Percentiles rank a stretch among this genome's conserved stretches.
These are phyloP conservation scores for Schizochytrium sp. DNA, from an alignment of 108 stramenopile species.

Conservation along the genomic window DNA sequence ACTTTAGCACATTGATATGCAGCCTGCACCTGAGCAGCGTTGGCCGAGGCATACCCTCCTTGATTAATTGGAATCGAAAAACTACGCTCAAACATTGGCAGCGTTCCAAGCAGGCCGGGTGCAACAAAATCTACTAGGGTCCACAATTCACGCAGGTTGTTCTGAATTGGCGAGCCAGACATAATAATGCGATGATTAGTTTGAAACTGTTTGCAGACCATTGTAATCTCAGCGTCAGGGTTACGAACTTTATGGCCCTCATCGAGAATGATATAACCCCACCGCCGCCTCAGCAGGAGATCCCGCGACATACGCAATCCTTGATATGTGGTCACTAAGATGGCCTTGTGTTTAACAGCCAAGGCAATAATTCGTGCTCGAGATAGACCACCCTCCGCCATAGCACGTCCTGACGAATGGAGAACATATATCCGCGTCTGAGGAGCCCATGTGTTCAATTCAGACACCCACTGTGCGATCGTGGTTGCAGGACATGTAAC, in stretches of 20 bases:
- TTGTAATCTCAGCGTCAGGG: slow-evolving; percentile 93
- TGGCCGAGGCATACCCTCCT: slow-evolving; percentile 91
- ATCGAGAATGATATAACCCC: slow-evolving; percentile 93
- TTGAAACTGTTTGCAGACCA: slow-evolving; percentile 86
- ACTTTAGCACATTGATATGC: slow-evolving; percentile 92
- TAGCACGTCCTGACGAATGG: slow-evolving; percentile 66
- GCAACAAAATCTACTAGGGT: slow-evolving; percentile 86
- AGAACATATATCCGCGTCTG: slow-evolving; percentile 74
- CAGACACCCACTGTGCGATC: slow-evolving; percentile 91
- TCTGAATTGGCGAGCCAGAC: slow-evolving; percentile 95
- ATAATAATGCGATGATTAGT: slow-evolving; percentile 79
- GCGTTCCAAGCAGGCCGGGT: slow-evolving; percentile 89
- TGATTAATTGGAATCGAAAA: slow-evolving; percentile 90
- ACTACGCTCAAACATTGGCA: slow-evolving; percentile 92
- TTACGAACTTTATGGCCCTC: slow-evolving; percentile 99
- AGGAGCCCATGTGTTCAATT: slow-evolving; percentile 91
- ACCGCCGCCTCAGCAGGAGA: slow-evolving; percentile 83
- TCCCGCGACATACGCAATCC: slow-evolving; percentile 81
- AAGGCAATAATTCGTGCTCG: slow-evolving; percentile 41
- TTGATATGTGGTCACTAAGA: slow-evolving; percentile 90
- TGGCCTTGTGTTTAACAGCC: slow-evolving; percentile 7
- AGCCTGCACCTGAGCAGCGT: slow-evolving; percentile 84
- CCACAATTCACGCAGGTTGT: slow-evolving; percentile 91
- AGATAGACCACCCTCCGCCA: slow-evolving; percentile 64
- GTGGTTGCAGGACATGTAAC: slow-evolving; percentile 92